Base-by-base conservation (phyloP, 2,329 filamentous ascomycete species). In the Leptographium lundbergii region DNA sequence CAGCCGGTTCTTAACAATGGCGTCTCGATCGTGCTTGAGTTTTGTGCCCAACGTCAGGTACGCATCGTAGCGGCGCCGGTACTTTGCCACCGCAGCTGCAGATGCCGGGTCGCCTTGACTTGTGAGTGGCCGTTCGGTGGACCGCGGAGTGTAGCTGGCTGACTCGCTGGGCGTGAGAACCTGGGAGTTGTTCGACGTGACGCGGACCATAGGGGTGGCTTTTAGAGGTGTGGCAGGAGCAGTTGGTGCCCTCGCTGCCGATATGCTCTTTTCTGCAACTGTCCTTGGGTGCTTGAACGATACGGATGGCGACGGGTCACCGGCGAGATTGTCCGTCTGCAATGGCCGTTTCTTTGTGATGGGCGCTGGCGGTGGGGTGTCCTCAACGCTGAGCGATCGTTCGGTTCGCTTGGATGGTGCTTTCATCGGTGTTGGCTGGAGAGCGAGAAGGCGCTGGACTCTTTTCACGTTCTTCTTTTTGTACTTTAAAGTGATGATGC, bases 11-110 rank as follows among this genome's bases (percentile, higher is more conserved):
- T 66, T 68, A 6, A 69, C 63, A 42, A 80, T 72, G 19, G 69
- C 74, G 62, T 84, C 81, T 29, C 79, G 77, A 14, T 75, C 71
- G 61, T 81, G 80, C 70, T 84, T 84, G 22, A 83, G 70, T 57
- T 73, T 75, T 36, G 72, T 76, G 2, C 77, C 81, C 9, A 81
- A 65, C 3, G 62, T 66, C 32, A 67, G 69, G 63, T 75, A 75
- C 36, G 66, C 69, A 14, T 64, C 62, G 25, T 75, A 71, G 50
- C 70, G 73, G 1, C 74, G 69, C 9, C 68, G 68, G 27, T 74
- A 65, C 1, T 64, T 62, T 17, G 69, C 67, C 6, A 63, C 63
- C 27, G 68, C 70, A 6, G 62, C 60, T 1, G 58, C 61, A 32
- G 63, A 66, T 19, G 57, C 50, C 2, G 58, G 61, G 48, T 73